Conservation (phyloP, 2,329 filamentous ascomycete genomes). For the Achaetomium macrosporum region DNA sequence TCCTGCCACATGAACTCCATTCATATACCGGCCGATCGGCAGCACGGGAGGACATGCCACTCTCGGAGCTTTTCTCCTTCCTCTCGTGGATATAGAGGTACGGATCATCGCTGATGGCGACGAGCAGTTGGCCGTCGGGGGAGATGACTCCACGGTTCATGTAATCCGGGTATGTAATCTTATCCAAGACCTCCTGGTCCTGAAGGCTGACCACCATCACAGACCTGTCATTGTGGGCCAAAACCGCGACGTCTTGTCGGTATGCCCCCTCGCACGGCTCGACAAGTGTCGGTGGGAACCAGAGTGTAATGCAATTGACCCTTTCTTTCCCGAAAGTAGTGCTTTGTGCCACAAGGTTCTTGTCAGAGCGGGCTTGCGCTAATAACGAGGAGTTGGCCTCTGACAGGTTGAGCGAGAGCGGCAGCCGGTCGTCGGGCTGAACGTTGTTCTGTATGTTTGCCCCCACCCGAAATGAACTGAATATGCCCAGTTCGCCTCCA, state of each 20-base stretch:
- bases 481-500: conserved; percentile 82
- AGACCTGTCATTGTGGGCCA: conserved; percentile 89
- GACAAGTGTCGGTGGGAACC: conserved; percentile 45
- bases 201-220: conserved; percentile 77
- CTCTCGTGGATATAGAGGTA: conserved; percentile 77
- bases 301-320: conserved; percentile 62
- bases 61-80: conserved; percentile 32
- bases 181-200: conserved; percentile 58
- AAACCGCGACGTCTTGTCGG: conserved; percentile 54
- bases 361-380: conserved; percentile 37
- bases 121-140: conserved; percentile 72
- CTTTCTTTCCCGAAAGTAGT: conserved; percentile 53
- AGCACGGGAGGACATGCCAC: conserved; percentile 18
- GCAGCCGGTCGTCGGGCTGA: conserved; percentile 25
- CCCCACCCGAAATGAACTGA: conserved; percentile 67
- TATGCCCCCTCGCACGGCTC: conserved; percentile 37
- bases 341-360: conserved; percentile 44
- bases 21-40: conserved; percentile 33
- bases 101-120: conserved; percentile 83
- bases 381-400: conserved; percentile 29
- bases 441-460: conserved; percentile 24
- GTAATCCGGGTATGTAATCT: conserved; percentile 69
- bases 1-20: conserved; percentile 47
- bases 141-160: conserved; percentile 96
- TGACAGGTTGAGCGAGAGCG: conserved; percentile 26